Evolutionary conservation across 2,329 filamentous ascomycete genomes (phyloP), one percentile per base, ranked within the genome.

Genomic region (Cercospora berteroae): DNA sequence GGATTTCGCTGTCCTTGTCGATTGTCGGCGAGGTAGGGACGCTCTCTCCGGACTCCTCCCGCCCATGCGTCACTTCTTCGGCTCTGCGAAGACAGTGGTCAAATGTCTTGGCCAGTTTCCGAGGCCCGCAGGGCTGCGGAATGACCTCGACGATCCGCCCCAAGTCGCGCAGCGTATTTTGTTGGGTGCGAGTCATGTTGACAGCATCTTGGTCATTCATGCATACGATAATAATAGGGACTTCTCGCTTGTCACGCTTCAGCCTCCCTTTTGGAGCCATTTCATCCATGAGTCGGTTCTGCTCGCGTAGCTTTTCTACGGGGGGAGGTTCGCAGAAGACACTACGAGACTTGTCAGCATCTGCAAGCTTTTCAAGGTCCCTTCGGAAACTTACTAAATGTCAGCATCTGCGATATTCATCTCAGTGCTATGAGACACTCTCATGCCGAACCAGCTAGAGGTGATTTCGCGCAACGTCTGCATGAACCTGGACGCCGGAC

Each of bases 21-120:
- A 44, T 36, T 3, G 57, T 42, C 9, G 25, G 9, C 1, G 50
- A 63, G 36, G 58, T 8, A 12, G 48, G 25, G 27, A 58, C 12
- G 12, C 10, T 25, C 23, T 66, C 52, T 8, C 39, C 52, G 10
- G 29, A 10, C 9, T 31, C 52, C 13, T 61, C 20, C 5, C n/a
- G 27, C 23, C 27, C 50, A 18, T 36, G 31, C n/a, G 27, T 48
- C n/a, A 66, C 25, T 5, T 69, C 69, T 60, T 70, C 74, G 27
- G 63, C 66, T 63, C 70, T 69, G 31, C 72, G 69, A 2, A 79
- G 62, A 50, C 78, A 78, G n/a, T 74, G 70, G 10, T 71, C 67
- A 10, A 81, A 69, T 2, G 77, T 77, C 59, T 75, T 77, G 5
- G 77, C 78, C 23, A 82, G 75, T 69, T 81, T 81, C 61, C 77